Evolutionary conservation across 2,329 filamentous ascomycete genomes (phyloP).

Genomic region (Penicillium digitatum): DNA sequence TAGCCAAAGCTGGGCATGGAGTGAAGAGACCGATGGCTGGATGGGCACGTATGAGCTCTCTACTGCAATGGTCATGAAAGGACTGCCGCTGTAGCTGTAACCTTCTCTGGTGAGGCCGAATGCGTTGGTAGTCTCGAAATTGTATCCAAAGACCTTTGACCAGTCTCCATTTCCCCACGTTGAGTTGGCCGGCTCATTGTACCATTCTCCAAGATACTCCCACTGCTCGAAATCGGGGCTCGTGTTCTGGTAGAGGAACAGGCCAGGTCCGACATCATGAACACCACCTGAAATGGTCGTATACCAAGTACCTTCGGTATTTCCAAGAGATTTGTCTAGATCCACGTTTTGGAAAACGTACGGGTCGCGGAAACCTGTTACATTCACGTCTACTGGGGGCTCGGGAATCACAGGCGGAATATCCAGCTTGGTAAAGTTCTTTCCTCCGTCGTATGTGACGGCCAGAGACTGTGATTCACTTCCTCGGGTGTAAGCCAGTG

Average conservation of each 20-base stretch:
- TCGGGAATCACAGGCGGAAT: neutral
- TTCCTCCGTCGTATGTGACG: neutral
- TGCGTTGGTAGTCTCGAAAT: neutral
- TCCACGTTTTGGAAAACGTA: neutral
- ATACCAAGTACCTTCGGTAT: neutral
- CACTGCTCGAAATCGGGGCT: neutral
- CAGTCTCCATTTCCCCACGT: neutral
- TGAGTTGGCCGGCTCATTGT: neutral
- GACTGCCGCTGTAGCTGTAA: neutral
- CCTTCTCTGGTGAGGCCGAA: neutral
- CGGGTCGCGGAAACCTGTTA: neutral
- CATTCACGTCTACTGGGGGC: neutral
- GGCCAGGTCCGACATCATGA: neutral
- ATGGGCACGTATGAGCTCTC: neutral
- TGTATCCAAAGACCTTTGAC: neutral
- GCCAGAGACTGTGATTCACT: neutral
- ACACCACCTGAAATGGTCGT: neutral
- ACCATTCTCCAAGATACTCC: neutral
- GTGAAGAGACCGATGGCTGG: neutral
- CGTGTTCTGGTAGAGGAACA: neutral
- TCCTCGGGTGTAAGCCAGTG: neutral
- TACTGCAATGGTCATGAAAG: neutral
- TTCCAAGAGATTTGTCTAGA: neutral
- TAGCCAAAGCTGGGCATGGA: neutral
- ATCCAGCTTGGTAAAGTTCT: neutral